Evolutionary conservation across 2,329 filamentous ascomycete genomes (phyloP), one percentile per base, ranked within the genome.

Genomic region (Ascochyta lentis): DNA sequence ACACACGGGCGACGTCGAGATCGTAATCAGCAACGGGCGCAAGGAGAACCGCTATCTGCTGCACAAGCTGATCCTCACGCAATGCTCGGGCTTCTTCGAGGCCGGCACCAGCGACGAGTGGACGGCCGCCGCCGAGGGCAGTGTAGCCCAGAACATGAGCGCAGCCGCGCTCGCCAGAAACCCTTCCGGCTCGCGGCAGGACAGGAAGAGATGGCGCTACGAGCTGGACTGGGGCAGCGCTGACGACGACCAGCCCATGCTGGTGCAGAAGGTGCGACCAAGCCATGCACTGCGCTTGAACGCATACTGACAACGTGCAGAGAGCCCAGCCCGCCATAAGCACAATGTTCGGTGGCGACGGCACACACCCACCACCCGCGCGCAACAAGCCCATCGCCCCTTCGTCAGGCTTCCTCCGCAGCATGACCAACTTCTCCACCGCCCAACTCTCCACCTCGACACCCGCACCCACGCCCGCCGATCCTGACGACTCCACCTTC

Each of bases 1-100:
- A 45, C 89, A 93, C 67, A 94, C 90, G 34, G 94, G 94, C 70
- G 93, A 98, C 76, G 92, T 97, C 69, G 94, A 98, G 77, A 92
- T 98, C 60, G 72, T 94, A 51, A 85, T 97, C 68, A 83, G 70
- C 83, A 77, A 86, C 13, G 84, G 89, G 49, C 83, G 85, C 59
- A 86, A 87, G 70, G 89, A 95, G 76, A 90, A 91, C 72, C 84
- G 90, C 58, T 98, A 97, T 73, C 82, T 97, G 42, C 83, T 98
- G 53, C 94, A 98, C 78, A 84, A 88, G 56, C 84, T 97, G 69
- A 96, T 94, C 37, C 80, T 98, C 64, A 88, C 90, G 29, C 90
- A 96, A 76, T 96, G 90, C 70, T 96, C 92, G 6, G 92, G 92
- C 15, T 97, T 96, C 80, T 98, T 98, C 73, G 91, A 96, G 76